Evolutionary conservation across 306 rosid species (phyloP), one percentile per base, ranked within the genome.

Genomic region (Inga laurina): DNA sequence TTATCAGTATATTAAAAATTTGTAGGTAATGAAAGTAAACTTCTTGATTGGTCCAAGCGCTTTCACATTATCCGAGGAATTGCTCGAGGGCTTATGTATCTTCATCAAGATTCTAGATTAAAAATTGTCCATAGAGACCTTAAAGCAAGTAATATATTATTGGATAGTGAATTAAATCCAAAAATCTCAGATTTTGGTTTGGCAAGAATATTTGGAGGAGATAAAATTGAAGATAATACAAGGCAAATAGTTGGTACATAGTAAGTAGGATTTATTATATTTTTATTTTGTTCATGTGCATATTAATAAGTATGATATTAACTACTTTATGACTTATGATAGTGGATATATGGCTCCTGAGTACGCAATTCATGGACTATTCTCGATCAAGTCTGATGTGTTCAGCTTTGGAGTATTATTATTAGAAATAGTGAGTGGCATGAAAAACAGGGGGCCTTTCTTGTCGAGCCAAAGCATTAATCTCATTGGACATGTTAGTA

Each of bases 341-440:
- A 77, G 79, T 13, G 79, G 82, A 45, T 75, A 75, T 21, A 52
- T 75, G 49, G 49, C 51, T 10, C 35, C 67, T 19, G 79, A 75
- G 34, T 75, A 75, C 3, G 67, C 35, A 4, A 2, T 35, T 35
- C 8, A 75, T 19, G 49, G 79, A 4, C 13, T 75, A 11, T 75
- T 54, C 35, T 75, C 51, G 3, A n/a, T 21, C 13, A 75, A 75
- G 56, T 54, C 51, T 54, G 68, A 75, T 21, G 79, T 75, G 13
- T 76, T 75, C 0, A 82, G 85, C n/a, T 82, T 68, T 32, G 78
- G 73, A 3, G 37, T 82, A 13, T 34, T 76, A 56, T 6, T 82
- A 19, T 15, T 82, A 3, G 85, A 76, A 27, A 76, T 82, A 10
- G 21, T 77, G 4, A 83, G 82, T 22, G 85, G 82, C 11, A 75